These are phyloP conservation scores for Polychaeton citri DNA, from an alignment of 2,329 filamentous ascomycete genomes.

Conservation along the genomic window DNA sequence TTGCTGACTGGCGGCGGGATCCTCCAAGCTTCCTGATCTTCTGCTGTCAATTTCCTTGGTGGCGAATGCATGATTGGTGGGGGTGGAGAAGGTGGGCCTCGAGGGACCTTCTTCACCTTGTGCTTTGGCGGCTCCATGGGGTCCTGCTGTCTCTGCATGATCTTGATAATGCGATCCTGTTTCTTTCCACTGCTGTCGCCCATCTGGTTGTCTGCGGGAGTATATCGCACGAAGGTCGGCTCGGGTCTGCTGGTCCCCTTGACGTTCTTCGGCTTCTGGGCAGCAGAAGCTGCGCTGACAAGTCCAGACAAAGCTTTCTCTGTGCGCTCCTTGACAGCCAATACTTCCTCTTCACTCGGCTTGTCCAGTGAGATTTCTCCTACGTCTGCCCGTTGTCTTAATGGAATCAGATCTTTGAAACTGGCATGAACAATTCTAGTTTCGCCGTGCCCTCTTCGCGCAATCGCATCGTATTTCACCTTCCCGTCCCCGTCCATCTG, in stretches of 20 bases:
- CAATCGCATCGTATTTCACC: slow-evolving; percentile 93
- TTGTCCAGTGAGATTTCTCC: slow-evolving; percentile 80
- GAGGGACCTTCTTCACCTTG: slow-evolving; percentile 96
- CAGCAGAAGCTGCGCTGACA: slow-evolving; percentile 71
- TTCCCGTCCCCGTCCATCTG: slow-evolving; percentile 86
- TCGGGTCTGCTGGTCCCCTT: slow-evolving; percentile 69
- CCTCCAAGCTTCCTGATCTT: slow-evolving; percentile 94
- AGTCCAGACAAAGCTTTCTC: slow-evolving; percentile 72
- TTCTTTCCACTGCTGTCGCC: slow-evolving; percentile 64
- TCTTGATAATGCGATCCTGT: slow-evolving; percentile 95
- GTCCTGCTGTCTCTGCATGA: slow-evolving; percentile 84
- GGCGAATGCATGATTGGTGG: slow-evolving; percentile 92
- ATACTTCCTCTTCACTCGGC: slow-evolving; percentile 73
- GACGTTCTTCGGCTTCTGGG: slow-evolving; percentile 93
- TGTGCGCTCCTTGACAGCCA: slow-evolving; percentile 73
- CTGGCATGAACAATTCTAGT: slow-evolving; percentile 80
- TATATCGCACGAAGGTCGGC: slow-evolving; percentile 89
- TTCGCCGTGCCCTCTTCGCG: slow-evolving; percentile 73
- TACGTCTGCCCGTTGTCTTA: slow-evolving; percentile 82
- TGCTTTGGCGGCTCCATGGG: slow-evolving; percentile 97
- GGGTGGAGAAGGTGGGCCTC: slow-evolving; percentile 81
- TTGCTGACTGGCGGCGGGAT: slow-evolving; percentile 85
- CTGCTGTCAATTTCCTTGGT: slow-evolving; percentile 84
- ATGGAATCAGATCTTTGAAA: slow-evolving; percentile 91
- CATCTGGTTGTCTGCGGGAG: slow-evolving; percentile 91